Base-by-base conservation (phyloP, 2,329 filamentous ascomycete species). In the Fusarium temperatum region DNA sequence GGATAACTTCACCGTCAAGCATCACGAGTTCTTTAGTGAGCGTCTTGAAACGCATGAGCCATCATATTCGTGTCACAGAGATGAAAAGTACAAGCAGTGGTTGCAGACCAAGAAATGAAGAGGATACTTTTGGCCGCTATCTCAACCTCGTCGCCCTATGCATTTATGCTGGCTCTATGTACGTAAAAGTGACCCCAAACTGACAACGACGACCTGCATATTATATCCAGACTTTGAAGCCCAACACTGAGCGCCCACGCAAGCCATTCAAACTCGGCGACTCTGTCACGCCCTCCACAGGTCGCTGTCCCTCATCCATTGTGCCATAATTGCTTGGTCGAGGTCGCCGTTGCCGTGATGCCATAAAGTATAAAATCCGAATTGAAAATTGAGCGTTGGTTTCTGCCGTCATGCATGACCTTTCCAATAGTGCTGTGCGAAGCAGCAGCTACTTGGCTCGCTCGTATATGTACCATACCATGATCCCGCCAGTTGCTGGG, bases 211-310 rank as follows among this genome's bases (percentile, higher is more conserved):
- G 60, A 69, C 59, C 58, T 51, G 51, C 63, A 36, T 55, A 77
- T 75, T 77, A 77, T 75, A 71, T 76, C 76, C 72, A 77, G 68
- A 73, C 62, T 48, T 59, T 59, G 39, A 55, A 72, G 44, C 54
- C 54, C 42, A 55, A 51, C 48, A 63, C 47, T 65, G 39, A 47
- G 41, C 57, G 63, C 54, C 65, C 45, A 45, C 66, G 26, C 26
- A 71, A 56, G 44, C 41, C 44, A 24, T 66, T 55, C 54, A 67
- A 51, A 62, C 63, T 53, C 32, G 35, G 48, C 47, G 32, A 39
- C 38, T 51, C 58, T 51, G 39, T 36, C 41, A 55, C 38, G 36
- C 39, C 41, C 48, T 36, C 18, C 59, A 45, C 53, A 41, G 64
- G 53, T 39, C 50, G 54, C 60, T 35, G 30, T 56, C n/a, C 7